Conservation (phyloP, 2,329 filamentous ascomycete genomes). For the Achaetomium macrosporum region DNA sequence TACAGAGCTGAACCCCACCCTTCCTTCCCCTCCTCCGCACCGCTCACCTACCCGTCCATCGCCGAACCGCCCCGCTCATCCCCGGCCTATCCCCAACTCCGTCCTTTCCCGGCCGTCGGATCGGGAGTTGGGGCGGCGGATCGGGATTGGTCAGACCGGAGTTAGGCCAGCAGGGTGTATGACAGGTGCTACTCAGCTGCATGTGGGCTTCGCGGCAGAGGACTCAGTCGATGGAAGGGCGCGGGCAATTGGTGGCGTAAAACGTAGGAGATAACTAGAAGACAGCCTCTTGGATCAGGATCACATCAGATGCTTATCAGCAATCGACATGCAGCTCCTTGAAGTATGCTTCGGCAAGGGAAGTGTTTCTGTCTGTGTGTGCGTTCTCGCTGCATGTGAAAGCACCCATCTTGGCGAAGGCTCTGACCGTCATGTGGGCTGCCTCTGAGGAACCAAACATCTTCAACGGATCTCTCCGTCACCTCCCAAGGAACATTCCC, state of each 20-base stretch:
- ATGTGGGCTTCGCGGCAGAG: too few relatives aligned
- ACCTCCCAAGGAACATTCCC: not conserved
- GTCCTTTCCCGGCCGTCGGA: slow-evolving; percentile 16
- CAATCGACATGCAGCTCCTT: not conserved
- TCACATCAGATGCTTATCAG: too few relatives aligned
- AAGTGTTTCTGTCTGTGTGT: too few relatives aligned
- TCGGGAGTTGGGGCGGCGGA: slow-evolving; percentile 1
- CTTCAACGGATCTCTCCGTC: too few relatives aligned
- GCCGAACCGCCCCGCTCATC: not conserved
- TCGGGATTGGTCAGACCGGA: slow-evolving; percentile 8
- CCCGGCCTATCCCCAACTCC: slow-evolving; percentile 5
- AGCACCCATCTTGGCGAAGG: not conserved
- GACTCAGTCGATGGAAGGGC: not conserved
- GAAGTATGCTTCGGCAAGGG: not conserved
- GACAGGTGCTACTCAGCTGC: too few relatives aligned
- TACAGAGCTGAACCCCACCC: too few relatives aligned
- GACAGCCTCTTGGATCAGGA: too few relatives aligned
- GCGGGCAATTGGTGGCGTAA: not conserved
- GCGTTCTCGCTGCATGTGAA: not conserved
- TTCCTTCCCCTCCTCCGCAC: too few relatives aligned
- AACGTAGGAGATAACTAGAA: not conserved
- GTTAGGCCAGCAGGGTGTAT: not conserved
- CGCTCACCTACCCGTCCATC: not conserved
- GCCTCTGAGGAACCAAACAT: not conserved
- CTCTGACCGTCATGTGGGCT: slow-evolving; percentile 1